A percentile compares a stretch with the other conserved stretches of the same genome.
These are phyloP conservation scores for Cladophialophora chaetospira DNA, from an alignment of 2,329 filamentous ascomycete genomes.

Conservation along the genomic window DNA sequence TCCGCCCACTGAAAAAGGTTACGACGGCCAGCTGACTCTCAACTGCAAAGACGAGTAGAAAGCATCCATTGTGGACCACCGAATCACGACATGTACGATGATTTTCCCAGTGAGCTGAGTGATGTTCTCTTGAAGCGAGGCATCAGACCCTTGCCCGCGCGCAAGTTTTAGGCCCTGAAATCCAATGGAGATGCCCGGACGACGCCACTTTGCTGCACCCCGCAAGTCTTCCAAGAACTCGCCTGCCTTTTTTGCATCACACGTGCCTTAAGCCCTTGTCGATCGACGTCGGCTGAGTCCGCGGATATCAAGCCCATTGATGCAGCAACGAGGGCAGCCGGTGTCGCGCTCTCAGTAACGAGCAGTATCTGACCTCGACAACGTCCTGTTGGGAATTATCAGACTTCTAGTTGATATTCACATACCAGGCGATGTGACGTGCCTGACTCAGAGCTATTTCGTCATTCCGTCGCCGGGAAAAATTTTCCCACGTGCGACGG, in stretches of 20 bases:
- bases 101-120: background rate
- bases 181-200: conserved; percentile 12
- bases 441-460: conserved; percentile 20
- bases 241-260: no score
- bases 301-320: no score
- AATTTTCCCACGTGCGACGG: conserved; percentile 24
- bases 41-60: background rate
- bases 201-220: conserved; percentile 25
- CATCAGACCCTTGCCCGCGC: background rate
- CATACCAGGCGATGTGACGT: conserved; percentile 18
- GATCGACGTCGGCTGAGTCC: no score
- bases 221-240: conserved; percentile 17
- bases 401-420: background rate
- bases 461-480: conserved; percentile 9
- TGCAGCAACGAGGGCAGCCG: no score
- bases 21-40: background rate
- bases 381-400: no score
- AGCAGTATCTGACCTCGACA: background rate
- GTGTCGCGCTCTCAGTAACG: no score
- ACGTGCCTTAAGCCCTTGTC: no score
- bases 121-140: background rate
- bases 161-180: background rate
- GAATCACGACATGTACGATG: no score
- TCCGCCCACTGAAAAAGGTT: background rate
- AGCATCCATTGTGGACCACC: conserved; percentile 6